phyloP scores from a whole-genome alignment of 805 yeast species.

The Candida silvicultrix region DNA sequence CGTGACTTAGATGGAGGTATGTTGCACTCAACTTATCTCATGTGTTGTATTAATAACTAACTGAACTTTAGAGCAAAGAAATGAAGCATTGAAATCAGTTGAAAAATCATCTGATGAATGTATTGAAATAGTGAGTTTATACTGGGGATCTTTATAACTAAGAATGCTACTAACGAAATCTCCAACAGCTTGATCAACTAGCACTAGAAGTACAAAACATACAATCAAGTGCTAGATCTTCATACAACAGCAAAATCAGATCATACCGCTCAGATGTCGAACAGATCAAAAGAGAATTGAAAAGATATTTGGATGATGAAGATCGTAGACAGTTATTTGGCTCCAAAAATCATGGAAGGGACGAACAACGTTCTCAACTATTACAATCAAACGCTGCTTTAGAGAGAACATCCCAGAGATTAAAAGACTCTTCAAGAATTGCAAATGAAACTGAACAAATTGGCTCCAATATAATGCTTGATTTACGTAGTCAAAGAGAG shows the following conservation, averaged over 20 bases:
- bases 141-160: background rate
- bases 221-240: constrained; percentile 65
- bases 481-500: constrained; percentile 88
- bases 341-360: constrained; percentile 28
- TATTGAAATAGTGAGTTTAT: constrained; percentile 46
- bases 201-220: constrained; percentile 78
- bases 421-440: constrained; percentile 80
- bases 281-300: constrained; percentile 48
- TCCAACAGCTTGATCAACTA: constrained; percentile 67
- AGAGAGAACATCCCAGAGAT: constrained; percentile 75
- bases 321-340: constrained; percentile 76
- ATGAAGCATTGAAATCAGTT: constrained; percentile 48
- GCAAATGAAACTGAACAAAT: constrained; percentile 90
- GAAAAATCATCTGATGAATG: constrained; percentile 76
- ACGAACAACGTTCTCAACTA: constrained; percentile 74
- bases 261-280: constrained; percentile 60
- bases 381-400: constrained; percentile 72
- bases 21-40: background rate
- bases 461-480: constrained; percentile 86
- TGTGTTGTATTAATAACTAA: constrained; percentile 6
- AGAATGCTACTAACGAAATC: constrained; percentile 2
- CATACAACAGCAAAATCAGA: constrained; percentile 70
- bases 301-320: constrained; percentile 56
- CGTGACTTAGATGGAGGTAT: constrained; percentile 40
- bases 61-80: constrained; percentile 36